Percentiles rank a stretch among this genome's conserved stretches.
phyloP scores from a whole-genome alignment of 495 filamentous ascomycete genomes.

The Hypoxylon perforatum region DNA sequence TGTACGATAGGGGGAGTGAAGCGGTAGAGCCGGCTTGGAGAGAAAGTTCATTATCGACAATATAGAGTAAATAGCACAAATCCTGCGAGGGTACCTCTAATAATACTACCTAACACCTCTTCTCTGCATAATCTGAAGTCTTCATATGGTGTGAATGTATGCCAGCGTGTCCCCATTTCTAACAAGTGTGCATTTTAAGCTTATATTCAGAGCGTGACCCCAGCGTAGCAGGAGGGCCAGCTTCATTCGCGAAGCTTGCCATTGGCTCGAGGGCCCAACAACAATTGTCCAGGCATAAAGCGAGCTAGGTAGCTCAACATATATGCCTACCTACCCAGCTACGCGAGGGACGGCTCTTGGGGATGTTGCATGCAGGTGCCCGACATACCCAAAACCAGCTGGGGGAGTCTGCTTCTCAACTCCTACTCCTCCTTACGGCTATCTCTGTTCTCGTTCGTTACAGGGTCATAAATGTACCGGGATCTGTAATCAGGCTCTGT shows the following conservation, averaged over 20 bases:
- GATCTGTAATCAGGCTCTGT: no score
- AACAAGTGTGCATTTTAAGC: conserved; percentile 24
- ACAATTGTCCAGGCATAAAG: no score
- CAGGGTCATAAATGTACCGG: no score
- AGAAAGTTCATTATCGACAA: neutral
- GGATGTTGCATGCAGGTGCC: no score
- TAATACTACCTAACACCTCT: conserved; percentile 5
- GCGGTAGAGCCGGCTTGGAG: neutral
- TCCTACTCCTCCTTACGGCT: no score
- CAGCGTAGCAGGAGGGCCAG: neutral
- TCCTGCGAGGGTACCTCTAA: conserved; percentile 17
- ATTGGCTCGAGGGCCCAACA: neutral
- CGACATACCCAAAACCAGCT: no score
- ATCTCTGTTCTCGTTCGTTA: no score
- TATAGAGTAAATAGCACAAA: neutral
- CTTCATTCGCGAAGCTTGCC: neutral
- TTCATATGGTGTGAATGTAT: conserved; percentile 1
- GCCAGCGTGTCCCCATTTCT: conserved; percentile 21
- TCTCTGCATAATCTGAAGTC: neutral
- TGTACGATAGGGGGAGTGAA: conserved; percentile 27
- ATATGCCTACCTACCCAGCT: no score
- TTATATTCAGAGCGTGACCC: conserved; percentile 22
- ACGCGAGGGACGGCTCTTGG: no score
- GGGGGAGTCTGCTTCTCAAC: no score
- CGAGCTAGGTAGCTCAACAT: no score